Evolutionary conservation across 345 rosid genomes (phyloP).

Genomic region (Citrus trifoliata): DNA sequence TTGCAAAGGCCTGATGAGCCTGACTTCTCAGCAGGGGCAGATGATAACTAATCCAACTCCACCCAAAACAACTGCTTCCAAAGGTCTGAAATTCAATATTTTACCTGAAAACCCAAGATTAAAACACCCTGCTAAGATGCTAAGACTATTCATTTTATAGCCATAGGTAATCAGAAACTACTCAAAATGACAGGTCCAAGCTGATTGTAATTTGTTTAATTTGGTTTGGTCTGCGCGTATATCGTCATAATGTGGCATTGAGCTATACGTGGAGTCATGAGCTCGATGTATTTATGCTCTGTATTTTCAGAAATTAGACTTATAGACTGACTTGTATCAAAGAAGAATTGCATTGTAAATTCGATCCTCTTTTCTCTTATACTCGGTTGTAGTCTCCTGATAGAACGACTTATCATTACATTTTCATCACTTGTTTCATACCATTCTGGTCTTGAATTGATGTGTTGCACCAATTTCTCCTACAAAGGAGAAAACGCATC

Average conservation of each 20-base stretch:
- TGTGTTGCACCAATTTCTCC: neutral
- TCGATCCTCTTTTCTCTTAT: neutral
- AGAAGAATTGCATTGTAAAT: neutral
- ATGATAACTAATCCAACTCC: conserved; percentile 28
- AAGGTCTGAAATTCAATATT: neutral
- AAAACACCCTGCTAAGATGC: neutral
- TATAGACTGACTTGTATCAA: neutral
- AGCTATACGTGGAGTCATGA: neutral
- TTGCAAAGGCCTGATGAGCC: conserved; percentile 82
- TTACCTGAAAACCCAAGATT: neutral
- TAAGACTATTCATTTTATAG: neutral
- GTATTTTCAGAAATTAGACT: neutral
- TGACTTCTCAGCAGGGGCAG: conserved; percentile 58
- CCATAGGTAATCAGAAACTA: neutral
- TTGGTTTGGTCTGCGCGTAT: neutral
- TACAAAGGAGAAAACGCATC: too few relatives aligned
- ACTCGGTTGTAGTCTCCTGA: neutral
- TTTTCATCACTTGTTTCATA: neutral
- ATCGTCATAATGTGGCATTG: neutral
- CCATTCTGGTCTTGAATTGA: neutral
- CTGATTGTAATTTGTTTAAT: neutral
- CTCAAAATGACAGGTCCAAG: neutral
- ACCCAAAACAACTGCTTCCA: neutral
- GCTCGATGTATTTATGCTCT: neutral
- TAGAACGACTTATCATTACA: neutral